Evolutionary conservation across 2,329 filamentous ascomycete species (phyloP), one percentile per base, ranked within the genome.

Genomic region (Botrytis sinoallii): DNA sequence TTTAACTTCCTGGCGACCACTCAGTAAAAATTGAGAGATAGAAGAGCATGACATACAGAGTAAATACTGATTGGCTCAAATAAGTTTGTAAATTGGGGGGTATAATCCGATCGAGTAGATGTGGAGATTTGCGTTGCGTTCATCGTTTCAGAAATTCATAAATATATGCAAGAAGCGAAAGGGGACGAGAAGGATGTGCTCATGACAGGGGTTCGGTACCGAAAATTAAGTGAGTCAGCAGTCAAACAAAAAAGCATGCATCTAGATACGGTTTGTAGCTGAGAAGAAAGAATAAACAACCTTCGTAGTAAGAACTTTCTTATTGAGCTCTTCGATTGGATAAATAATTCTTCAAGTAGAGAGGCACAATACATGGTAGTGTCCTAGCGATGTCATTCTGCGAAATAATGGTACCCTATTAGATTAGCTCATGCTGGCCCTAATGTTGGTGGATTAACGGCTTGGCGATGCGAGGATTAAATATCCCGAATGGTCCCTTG

Each of bases 401-500:
- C 16, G 59, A 22, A 38, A 61, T 35, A 61, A 40, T 61, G 59
- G 59, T 61, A 61, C 35, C 59, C 32, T 40, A 65, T 65, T 22
- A 32, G n/a, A 65, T 32, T 65, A 32, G 61, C 40, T 42, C 22
- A 65, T 48, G 8, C 29, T 65, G 42, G 63, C 63, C 63, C 63
- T 65, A 65, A 48, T 48, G 63, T 65, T 65, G 42, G 63, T 35
- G 63, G 42, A 29, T 48, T 16, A 22, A 9, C 35, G 25, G 57
- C 57, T 60, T 60, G 57, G 52, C 52, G 52, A 57, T 57, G 59
- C 25, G 32, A 61, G 59, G 60, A 63, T 61, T 61, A 61, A 38
- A 61, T 25, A 25, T 40, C 22, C 59, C 59, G 59, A 61, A 61
- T 2, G 59, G 59, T 40, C 18, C 59, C 32, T 61, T 61, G 59